These are phyloP conservation scores for Thyridium curvatum DNA, from an alignment of 2,329 filamentous ascomycete species.

Conservation along the genomic window DNA sequence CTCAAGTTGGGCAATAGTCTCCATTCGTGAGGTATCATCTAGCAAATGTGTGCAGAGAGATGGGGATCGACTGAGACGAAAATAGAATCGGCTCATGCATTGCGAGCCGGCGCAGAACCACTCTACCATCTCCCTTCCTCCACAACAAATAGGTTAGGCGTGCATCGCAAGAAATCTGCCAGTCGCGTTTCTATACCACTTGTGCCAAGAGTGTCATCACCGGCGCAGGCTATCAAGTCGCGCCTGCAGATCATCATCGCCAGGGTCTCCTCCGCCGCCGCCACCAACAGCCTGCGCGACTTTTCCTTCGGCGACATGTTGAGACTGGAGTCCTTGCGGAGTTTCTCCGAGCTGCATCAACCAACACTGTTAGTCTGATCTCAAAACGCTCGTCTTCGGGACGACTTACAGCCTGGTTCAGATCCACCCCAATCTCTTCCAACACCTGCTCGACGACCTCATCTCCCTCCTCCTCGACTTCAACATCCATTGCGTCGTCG, in stretches of 20 bases:
- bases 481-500: slow-evolving; percentile 88
- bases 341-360: slow-evolving; percentile 76
- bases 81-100: too few species aligned
- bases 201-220: slow-evolving; percentile 25
- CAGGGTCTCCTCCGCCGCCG: slow-evolving; percentile 45
- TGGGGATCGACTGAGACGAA: too few species aligned
- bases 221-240: slow-evolving; percentile 79
- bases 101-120: too few species aligned
- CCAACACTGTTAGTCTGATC: slow-evolving; percentile 17
- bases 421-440: slow-evolving; percentile 93
- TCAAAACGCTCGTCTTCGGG: neutral
- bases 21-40: too few species aligned
- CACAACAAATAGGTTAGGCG: too few species aligned
- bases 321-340: slow-evolving; percentile 73
- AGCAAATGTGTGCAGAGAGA: too few species aligned
- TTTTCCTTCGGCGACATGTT: slow-evolving; percentile 64
- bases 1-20: too few species aligned
- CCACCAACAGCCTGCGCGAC: slow-evolving; percentile 83
- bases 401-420: slow-evolving; percentile 74
- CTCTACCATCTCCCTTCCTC: too few species aligned
- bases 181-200: too few species aligned
- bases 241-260: slow-evolving; percentile 92
- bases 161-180: too few species aligned
- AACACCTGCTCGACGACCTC: slow-evolving; percentile 95
- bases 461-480: slow-evolving; percentile 89